A percentile compares a stretch with the other conserved stretches of the same genome.
Evolutionary conservation across 345 rosid genomes (phyloP).

Genomic region (Syzygium aromaticum): DNA sequence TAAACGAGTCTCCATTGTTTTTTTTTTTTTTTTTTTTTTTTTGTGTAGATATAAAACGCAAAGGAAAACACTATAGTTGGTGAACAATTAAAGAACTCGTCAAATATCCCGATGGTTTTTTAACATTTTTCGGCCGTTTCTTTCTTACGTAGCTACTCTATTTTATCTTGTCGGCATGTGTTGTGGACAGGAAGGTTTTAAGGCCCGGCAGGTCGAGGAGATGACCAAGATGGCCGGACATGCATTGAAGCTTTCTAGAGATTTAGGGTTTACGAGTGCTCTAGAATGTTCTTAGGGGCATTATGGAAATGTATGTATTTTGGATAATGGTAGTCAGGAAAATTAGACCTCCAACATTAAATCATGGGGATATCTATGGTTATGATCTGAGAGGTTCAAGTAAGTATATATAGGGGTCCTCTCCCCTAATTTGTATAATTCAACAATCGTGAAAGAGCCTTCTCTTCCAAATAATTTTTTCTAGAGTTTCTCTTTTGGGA

Average conservation of each 20-base stretch:
- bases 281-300: not conserved
- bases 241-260: not conserved
- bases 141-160: accelerated
- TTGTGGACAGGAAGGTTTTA: not conserved
- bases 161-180: not conserved
- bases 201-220: not conserved
- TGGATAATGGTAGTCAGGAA: not conserved
- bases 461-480: not conserved
- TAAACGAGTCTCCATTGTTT: not conserved
- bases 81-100: accelerated
- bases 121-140: not conserved
- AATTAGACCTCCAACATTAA: not conserved
- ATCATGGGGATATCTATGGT: not conserved
- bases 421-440: accelerated
- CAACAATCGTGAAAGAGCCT: accelerated
- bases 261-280: not conserved
- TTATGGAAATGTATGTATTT: not conserved
- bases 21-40: accelerated
- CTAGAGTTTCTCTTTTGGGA: not conserved
- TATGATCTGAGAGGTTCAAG: no score
- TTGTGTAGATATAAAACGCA: not conserved
- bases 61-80: not conserved
- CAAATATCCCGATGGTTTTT: not conserved
- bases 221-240: accelerated
- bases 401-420: no score